Conservation (phyloP, 306 rosid genomes). For the Cucumis hystrix region DNA sequence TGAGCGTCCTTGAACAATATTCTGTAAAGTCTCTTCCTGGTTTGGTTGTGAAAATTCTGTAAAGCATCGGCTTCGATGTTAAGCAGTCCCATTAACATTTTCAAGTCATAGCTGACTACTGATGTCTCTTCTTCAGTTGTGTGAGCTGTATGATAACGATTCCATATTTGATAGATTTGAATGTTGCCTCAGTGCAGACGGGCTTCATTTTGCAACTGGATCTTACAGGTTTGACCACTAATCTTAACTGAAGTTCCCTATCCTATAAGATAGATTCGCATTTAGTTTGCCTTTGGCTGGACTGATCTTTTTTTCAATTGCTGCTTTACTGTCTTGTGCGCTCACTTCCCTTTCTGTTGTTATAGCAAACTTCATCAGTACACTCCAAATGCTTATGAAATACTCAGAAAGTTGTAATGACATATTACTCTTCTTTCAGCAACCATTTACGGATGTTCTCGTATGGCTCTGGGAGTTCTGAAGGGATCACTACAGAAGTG, state of each 20-base stretch:
- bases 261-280: neutral
- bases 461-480: conserved; percentile 24
- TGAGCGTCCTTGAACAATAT: too few species aligned
- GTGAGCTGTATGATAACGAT: conserved; percentile 45
- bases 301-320: neutral
- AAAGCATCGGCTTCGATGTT: neutral
- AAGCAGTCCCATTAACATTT: neutral
- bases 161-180: conserved; percentile 54
- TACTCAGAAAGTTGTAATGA: conserved; percentile 4
- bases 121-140: conserved; percentile 25
- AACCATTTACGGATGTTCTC: conserved; percentile 41
- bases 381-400: neutral
- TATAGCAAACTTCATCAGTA: neutral
- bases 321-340: neutral
- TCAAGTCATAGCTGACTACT: conserved; percentile 1
- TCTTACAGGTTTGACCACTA: conserved; percentile 39
- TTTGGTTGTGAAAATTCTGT: too few species aligned
- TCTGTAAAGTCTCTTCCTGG: too few species aligned
- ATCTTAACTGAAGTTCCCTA: conserved; percentile 4
- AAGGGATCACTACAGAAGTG: conserved; percentile 35
- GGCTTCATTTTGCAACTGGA: conserved; percentile 54
- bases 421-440: conserved; percentile 25
- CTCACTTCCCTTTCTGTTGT: neutral
- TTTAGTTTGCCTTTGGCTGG: neutral
- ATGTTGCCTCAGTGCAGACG: conserved; percentile 53